phyloP scores from a whole-genome alignment of 768 basidiomycete species.

The Boletellus emodensis region DNA sequence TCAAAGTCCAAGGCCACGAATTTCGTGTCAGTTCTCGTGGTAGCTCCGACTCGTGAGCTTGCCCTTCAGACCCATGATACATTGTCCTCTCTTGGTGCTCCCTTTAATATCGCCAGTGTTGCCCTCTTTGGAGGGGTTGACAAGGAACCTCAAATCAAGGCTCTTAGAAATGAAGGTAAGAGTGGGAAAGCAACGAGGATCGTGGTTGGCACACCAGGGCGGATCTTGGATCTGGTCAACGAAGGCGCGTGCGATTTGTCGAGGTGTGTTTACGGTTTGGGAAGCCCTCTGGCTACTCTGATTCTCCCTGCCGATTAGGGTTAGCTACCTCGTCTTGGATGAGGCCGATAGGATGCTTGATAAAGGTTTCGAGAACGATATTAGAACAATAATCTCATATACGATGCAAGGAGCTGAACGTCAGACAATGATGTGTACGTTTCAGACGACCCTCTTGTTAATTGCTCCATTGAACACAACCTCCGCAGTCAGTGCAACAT shows the following conservation, averaged over 20 bases:
- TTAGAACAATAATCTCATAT: constrained; percentile 79
- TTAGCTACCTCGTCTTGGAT: constrained; percentile 89
- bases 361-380: constrained; percentile 98
- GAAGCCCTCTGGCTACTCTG: not conserved
- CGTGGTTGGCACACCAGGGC: constrained; percentile 93
- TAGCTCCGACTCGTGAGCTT: constrained; percentile 94
- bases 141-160: constrained; percentile 75
- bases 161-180: constrained; percentile 54
- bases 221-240: constrained; percentile 87
- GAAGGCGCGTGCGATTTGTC: constrained; percentile 83
- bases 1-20: constrained; percentile 21
- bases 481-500: constrained; percentile 86
- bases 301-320: constrained; percentile 40
- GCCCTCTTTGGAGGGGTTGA: constrained; percentile 95
- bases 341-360: constrained; percentile 99
- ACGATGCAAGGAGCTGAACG: constrained; percentile 65
- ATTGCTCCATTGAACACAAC: not conserved
- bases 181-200: constrained; percentile 59
- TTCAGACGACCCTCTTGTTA: not conserved
- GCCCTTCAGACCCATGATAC: constrained; percentile 93
- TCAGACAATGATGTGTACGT: constrained; percentile 93
- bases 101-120: constrained; percentile 73
- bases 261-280: constrained; percentile 42
- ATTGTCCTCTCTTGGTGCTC: constrained; percentile 65
- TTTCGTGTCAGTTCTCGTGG: constrained; percentile 64